Percentiles rank a stretch among this genome's conserved stretches.
phyloP scores from a whole-genome alignment of 352 stramenopile genomes.

The Phytophthora multivora region DNA sequence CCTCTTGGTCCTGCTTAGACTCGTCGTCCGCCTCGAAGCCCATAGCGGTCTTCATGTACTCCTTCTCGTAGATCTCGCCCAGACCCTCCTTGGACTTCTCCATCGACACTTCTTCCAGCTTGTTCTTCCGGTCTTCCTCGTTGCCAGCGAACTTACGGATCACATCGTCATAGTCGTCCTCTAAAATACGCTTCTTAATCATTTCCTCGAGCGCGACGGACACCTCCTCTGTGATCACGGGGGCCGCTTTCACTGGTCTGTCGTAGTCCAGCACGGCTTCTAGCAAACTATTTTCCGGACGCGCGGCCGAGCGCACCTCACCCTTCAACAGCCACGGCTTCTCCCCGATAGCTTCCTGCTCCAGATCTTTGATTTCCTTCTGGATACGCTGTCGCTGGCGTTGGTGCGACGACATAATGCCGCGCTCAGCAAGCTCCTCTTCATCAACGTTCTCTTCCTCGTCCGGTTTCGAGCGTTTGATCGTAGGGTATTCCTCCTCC shows the following conservation, averaged over 20 bases:
- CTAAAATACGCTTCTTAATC: conserved; percentile 94
- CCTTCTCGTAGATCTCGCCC: conserved; percentile 95
- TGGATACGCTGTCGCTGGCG: conserved; percentile 68
- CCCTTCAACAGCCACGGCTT: conserved; percentile 95
- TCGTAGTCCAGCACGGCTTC: conserved; percentile 95
- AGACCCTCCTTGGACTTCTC: conserved; percentile 92
- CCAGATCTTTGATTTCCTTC: conserved; percentile 87
- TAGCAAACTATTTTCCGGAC: conserved; percentile 93
- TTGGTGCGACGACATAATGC: conserved; percentile 83
- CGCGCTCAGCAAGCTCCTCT: conserved; percentile 75
- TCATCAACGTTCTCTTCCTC: conserved; percentile 68
- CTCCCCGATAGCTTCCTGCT: conserved; percentile 89
- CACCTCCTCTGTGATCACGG: conserved; percentile 93
- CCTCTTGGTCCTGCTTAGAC: conserved; percentile 92
- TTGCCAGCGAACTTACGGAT: conserved; percentile 88
- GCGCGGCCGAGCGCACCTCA: conserved; percentile 85
- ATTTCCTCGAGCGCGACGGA: conserved; percentile 93
- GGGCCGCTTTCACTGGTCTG: conserved; percentile 89
- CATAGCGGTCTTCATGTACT: conserved; percentile 95
- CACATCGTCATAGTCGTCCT: conserved; percentile 96
- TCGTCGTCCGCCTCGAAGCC: conserved; percentile 93
- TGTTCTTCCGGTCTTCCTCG: conserved; percentile 77
- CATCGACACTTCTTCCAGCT: conserved; percentile 93
- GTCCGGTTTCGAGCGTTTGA: conserved; percentile 55
- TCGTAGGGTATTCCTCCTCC: conserved; percentile 60